Evolutionary conservation across 306 rosid genomes (phyloP), one percentile per base, ranked within the genome.

Genomic region (Coriaria nepalensis): DNA sequence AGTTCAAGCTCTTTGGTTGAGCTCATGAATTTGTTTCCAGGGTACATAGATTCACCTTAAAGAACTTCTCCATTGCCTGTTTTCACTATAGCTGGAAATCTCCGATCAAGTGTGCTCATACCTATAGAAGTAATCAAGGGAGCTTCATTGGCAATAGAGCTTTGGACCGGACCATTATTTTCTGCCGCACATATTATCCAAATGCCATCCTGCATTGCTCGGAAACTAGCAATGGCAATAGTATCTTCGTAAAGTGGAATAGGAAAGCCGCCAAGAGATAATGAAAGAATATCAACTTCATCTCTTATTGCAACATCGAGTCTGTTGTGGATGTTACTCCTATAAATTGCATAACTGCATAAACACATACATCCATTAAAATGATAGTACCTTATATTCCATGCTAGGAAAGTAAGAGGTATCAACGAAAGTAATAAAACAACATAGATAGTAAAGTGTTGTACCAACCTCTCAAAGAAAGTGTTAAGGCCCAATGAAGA

Each of bases 81-180:
- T 50, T 49, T 78, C 63, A 88, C 88, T 13, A 59, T 34, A 9
- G 86, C 88, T 2, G 93, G 94, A 47, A 88, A 88, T 56, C 54
- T 80, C 48, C 88, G 63, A 59, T 88, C 94, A 5, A 88, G 47
- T 33, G 93, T 80, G 75, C 94, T 77, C 1, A 94, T 94, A 9
- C 94, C 94, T 14, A 88, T 53, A 13, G 96, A 83, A 37, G 83
- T 59, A 69, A 88, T 78, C 96, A 94, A 88, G 45, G 96, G 96
- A 68, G 94, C 96, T 61, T 73, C 94, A 65, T 88, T 88, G 52
- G 94, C 76, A 14, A 88, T 88, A 32, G 96, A 83, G 73, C 87
- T 83, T 58, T 58, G 76, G 7, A 36, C 51, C 4, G 96, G 94
- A 4, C 96, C 96, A 39, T 74, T 74, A 75, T 88, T 87, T 48